Evolutionary conservation across 192 early-diverging fungal genomes (phyloP).

Genomic region (Linnemannia exigua): DNA sequence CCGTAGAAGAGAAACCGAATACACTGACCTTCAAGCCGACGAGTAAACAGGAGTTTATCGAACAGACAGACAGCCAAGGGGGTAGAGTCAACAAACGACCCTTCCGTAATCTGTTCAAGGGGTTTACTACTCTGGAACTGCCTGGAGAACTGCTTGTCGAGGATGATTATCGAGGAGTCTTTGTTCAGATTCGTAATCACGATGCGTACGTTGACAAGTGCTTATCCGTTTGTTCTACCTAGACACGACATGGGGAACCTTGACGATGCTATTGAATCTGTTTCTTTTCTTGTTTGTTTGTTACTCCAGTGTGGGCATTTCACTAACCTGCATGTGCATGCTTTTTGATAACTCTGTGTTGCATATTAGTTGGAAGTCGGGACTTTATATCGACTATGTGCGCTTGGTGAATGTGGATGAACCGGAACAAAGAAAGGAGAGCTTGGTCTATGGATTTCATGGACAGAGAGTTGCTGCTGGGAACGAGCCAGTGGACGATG

Average conservation of each 20-base stretch:
- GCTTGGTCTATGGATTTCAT: not conserved
- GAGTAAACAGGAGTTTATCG: conserved; percentile 35
- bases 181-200: conserved; percentile 44
- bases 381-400: conserved; percentile 44
- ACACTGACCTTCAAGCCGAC: conserved; percentile 30
- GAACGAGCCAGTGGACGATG: conserved; percentile 39
- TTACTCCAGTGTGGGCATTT: not conserved
- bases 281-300: not conserved
- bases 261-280: not conserved
- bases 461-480: not conserved
- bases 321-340: not conserved
- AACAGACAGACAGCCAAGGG: conserved; percentile 26
- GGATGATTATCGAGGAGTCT: conserved; percentile 32
- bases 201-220: conserved; percentile 26
- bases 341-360: not conserved
- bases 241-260: not conserved
- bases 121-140: conserved; percentile 33
- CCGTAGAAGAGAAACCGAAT: not conserved
- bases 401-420: conserved; percentile 43
- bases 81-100: conserved; percentile 18
- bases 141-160: conserved; percentile 41
- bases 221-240: not conserved
- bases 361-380: conserved; percentile 46
- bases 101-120: conserved; percentile 35
- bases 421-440: conserved; percentile 21